phyloP scores from a whole-genome alignment of 2,329 filamentous ascomycete genomes.

The Cryphonectria nitschkei region DNA sequence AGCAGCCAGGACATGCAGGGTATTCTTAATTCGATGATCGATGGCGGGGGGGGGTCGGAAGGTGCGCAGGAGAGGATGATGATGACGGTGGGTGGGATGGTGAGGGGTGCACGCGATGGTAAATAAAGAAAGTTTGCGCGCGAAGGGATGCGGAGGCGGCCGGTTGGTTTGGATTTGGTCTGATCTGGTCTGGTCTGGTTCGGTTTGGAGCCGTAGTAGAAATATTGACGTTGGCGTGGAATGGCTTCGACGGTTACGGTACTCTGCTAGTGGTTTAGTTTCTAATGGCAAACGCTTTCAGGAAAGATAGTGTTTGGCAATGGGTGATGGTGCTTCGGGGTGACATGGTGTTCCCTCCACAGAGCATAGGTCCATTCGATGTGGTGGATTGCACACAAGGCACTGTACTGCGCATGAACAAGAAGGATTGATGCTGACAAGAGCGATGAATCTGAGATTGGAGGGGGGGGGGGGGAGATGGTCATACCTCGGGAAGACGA shows the following conservation, averaged over 20 bases:
- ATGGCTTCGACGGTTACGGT: background rate
- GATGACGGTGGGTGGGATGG: background rate
- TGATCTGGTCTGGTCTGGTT: background rate
- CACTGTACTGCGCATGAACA: background rate
- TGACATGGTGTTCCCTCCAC: background rate
- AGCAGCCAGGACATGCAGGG: slow-evolving; percentile 26
- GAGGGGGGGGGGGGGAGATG: background rate
- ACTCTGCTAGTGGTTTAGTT: slow-evolving; percentile 11
- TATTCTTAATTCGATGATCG: slow-evolving; percentile 5
- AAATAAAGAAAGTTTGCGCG: slow-evolving; percentile 24
- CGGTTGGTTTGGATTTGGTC: background rate
- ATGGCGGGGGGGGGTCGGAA: background rate
- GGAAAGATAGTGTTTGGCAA: background rate
- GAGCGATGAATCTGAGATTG: background rate
- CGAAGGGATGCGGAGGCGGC: slow-evolving; percentile 24
- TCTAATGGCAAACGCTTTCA: background rate
- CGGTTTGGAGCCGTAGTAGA: background rate
- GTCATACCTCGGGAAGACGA: background rate
- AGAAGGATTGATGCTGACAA: slow-evolving; percentile 8
- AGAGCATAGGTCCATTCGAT: background rate
- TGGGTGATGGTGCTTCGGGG: background rate
- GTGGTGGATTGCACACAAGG: background rate
- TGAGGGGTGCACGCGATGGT: slow-evolving; percentile 16
- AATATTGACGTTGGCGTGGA: slow-evolving; percentile 7
- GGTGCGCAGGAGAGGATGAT: background rate